phyloP scores from a whole-genome alignment of 1,139 yeast genomes.

The Candida gigantensis region DNA sequence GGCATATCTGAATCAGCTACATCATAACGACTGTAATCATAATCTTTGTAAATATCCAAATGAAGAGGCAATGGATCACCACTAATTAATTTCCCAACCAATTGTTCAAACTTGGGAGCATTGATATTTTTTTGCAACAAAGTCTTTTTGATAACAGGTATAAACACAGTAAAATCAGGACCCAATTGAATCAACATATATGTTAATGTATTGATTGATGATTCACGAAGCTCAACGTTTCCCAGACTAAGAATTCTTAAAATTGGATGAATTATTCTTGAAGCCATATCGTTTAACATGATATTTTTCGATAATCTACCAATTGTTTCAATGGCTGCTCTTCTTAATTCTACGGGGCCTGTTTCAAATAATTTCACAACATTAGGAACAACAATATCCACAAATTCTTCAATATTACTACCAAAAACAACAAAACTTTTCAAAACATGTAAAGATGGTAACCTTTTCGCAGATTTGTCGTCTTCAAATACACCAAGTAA shows the following conservation, averaged over 20 bases:
- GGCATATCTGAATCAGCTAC: conserved; percentile 68
- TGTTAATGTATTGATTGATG: conserved; percentile 79
- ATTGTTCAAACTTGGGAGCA: conserved; percentile 75
- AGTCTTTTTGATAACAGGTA: conserved; percentile 81
- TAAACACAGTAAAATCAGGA: conserved; percentile 78
- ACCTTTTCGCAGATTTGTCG: conserved; percentile 65
- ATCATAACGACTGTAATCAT: conserved; percentile 58
- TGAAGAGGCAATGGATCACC: conserved; percentile 90
- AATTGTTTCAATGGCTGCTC: conserved; percentile 79
- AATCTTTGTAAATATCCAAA: conserved; percentile 68
- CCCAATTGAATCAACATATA: conserved; percentile 80
- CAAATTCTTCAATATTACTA: conserved; percentile 81
- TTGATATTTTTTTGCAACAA: conserved; percentile 65
- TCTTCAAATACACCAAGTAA: conserved; percentile 77
- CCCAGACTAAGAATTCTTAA: conserved; percentile 64
- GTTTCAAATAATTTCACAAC: conserved; percentile 79
- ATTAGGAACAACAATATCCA: conserved; percentile 82
- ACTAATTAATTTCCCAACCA: conserved; percentile 73
- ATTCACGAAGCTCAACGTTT: conserved; percentile 62
- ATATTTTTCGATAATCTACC: conserved; percentile 80
- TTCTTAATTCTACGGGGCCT: conserved; percentile 59
- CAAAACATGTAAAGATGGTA: conserved; percentile 74
- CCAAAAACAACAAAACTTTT: conserved; percentile 90
- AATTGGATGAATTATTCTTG: conserved; percentile 86
- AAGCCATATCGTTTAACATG: conserved; percentile 82